phyloP scores from a whole-genome alignment of 2,329 filamentous ascomycete species.

The Fusarium sp. region DNA sequence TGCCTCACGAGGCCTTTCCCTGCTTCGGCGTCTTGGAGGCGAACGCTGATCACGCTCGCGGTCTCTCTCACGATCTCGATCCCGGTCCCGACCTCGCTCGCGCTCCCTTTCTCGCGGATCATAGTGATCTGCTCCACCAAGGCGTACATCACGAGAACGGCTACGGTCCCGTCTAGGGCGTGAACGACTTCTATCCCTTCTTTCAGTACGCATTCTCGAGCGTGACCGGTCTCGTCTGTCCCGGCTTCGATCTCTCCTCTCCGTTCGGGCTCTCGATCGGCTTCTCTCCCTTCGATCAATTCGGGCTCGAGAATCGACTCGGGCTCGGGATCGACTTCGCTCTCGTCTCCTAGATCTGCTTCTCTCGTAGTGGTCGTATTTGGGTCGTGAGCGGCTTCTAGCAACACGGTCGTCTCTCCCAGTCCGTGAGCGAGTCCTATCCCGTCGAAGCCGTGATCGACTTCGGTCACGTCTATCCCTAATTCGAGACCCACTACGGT shows the following conservation, averaged over 20 bases:
- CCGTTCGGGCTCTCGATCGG: constrained; percentile 41
- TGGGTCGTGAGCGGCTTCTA: constrained; percentile 48
- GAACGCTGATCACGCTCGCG: constrained; percentile 43
- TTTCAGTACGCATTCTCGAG: constrained; percentile 41
- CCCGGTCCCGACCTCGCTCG: constrained; percentile 35
- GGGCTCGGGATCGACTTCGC: constrained; percentile 50
- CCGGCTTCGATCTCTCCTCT: constrained; percentile 44
- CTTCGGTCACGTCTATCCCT: constrained; percentile 50
- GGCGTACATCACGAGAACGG: constrained; percentile 42
- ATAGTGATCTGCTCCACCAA: constrained; percentile 45
- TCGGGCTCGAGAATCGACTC: constrained; percentile 46
- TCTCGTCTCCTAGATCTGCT: constrained; percentile 49
- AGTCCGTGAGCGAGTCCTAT: constrained; percentile 53
- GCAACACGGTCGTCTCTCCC: constrained; percentile 46
- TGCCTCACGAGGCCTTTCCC: constrained; percentile 40
- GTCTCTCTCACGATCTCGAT: constrained; percentile 38
- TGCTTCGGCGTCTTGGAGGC: constrained; percentile 40
- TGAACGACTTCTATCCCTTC: constrained; percentile 48
- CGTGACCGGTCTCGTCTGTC: constrained; percentile 44
- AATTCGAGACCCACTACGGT: constrained; percentile 47
- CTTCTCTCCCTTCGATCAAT: constrained; percentile 47
- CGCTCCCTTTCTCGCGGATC: constrained; percentile 48
- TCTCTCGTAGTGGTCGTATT: constrained; percentile 47
- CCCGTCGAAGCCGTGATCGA: constrained; percentile 49
- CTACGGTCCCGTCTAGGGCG: constrained; percentile 45